phyloP scores from a whole-genome alignment of 768 basidiomycete genomes.

The Paxillus ammoniavirescens region DNA sequence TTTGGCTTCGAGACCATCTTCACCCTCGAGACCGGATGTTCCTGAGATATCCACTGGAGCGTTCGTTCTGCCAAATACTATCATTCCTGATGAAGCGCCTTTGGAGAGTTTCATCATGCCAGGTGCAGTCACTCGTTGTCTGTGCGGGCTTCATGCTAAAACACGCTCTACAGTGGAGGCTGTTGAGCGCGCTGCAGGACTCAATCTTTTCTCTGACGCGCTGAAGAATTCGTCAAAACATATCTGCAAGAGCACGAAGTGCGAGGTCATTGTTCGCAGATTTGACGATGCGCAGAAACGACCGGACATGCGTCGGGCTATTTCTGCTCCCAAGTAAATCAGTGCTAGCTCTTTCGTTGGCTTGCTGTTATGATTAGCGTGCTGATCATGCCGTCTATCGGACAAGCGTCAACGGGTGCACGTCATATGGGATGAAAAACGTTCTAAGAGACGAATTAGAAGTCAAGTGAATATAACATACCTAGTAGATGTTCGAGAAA shows the following conservation, averaged over 20 bases:
- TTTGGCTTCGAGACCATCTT: constrained; percentile 70
- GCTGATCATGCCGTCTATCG: too few relatives aligned
- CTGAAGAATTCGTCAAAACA: constrained; percentile 76
- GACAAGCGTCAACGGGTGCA: too few relatives aligned
- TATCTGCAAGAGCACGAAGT: constrained; percentile 87
- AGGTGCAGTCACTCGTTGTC: constrained; percentile 39
- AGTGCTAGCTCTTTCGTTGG: too few relatives aligned
- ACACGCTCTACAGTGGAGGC: constrained; percentile 64
- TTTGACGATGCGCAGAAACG: constrained; percentile 91
- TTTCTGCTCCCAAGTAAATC: constrained; percentile 39
- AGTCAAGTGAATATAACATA: too few relatives aligned
- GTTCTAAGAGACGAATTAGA: too few relatives aligned
- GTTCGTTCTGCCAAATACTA: constrained; percentile 94
- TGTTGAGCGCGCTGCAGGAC: constrained; percentile 87
- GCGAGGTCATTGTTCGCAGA: constrained; percentile 80
- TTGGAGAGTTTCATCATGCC: constrained; percentile 82
- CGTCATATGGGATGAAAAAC: too few relatives aligned
- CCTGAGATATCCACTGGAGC: constrained; percentile 86
- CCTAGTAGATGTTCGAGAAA: too few relatives aligned
- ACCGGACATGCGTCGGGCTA: constrained; percentile 47
- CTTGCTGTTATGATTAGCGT: too few relatives aligned
- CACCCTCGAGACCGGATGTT: constrained; percentile 66
- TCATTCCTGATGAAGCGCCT: constrained; percentile 81
- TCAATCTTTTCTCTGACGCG: constrained; percentile 81
- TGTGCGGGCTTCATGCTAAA: neutral